Base-by-base conservation (phyloP, 169 alveolate species). In the Plasmodium billcollinsi region DNA sequence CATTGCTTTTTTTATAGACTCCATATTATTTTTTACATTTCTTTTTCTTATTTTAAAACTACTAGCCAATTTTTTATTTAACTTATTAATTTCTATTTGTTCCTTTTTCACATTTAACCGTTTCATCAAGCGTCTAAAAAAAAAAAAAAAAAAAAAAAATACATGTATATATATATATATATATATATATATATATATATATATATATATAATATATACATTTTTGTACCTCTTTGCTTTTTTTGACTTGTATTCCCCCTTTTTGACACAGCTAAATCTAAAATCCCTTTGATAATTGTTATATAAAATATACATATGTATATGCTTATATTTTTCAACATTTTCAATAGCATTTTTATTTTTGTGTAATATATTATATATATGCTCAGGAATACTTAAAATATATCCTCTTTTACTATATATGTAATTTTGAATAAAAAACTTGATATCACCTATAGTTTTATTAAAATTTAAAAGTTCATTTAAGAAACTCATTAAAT, bases 351-450 rank as follows among this genome's bases (percentile, higher is more conserved):
- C 11, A 43, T 52, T 71, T 71, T 85, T 85, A 56, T 85, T 85
- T 67, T 85, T 85, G 67, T 85, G 92, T 49, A 85, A 71, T 20
- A 85, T 74, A 18, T 85, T 85, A 66, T 85, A 85, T 70, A 85
- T 85, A 49, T 61, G 70, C 49, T 85, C 92, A 15, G 92, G 76
- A 15, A 85, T 50, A 21, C 88, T 58, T 49, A 85, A n/a, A 47
- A 85, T 85, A 85, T 85, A 85, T 21, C 92, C 92, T 52, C 88
- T 85, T 52, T 85, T 85, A 52, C 88, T 24, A 43, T 85, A 85
- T 18, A 85, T 49, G 29, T 85, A 85, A 85, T 85, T 85, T 72
- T 85, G 92, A 43, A 85, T 73, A 71, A 85, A 85, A 54, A 71
- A 85, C 14, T 70, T 71, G 33, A 85, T 85, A 62, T 85, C 92